phyloP scores from a whole-genome alignment of 306 rosid species.

The Prinsepia uniflora region DNA sequence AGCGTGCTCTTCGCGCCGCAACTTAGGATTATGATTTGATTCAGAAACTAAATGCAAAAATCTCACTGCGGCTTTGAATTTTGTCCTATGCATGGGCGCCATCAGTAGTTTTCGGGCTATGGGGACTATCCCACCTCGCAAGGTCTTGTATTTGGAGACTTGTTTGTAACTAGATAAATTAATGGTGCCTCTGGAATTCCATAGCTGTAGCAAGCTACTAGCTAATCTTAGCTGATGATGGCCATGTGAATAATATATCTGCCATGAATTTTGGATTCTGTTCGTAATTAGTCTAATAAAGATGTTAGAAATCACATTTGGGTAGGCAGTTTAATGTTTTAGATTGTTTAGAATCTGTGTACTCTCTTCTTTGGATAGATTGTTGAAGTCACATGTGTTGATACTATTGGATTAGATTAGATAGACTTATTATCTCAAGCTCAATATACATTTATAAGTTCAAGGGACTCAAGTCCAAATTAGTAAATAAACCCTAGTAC shows the following conservation, averaged over 20 bases:
- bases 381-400: too few species aligned
- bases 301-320: too few species aligned
- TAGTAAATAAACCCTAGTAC: too few species aligned
- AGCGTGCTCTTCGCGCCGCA: constrained; percentile 62
- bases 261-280: not conserved
- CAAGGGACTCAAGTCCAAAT: too few species aligned
- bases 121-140: not conserved
- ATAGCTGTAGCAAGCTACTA: not conserved
- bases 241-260: not conserved
- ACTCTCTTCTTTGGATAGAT: too few species aligned
- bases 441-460: too few species aligned
- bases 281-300: not conserved
- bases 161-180: not conserved
- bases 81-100: constrained; percentile 11
- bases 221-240: not conserved
- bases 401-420: too few species aligned
- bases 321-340: too few species aligned
- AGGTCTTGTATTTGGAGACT: not conserved
- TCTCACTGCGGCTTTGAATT: constrained; percentile 21
- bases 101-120: not conserved
- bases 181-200: not conserved
- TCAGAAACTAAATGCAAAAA: constrained; percentile 16
- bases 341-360: too few species aligned
- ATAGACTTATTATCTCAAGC: too few species aligned
- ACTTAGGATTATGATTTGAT: constrained; percentile 32